Evolutionary conservation across 176 grass and related monocot genomes (phyloP).

Genomic region (Ensete glaucum): DNA sequence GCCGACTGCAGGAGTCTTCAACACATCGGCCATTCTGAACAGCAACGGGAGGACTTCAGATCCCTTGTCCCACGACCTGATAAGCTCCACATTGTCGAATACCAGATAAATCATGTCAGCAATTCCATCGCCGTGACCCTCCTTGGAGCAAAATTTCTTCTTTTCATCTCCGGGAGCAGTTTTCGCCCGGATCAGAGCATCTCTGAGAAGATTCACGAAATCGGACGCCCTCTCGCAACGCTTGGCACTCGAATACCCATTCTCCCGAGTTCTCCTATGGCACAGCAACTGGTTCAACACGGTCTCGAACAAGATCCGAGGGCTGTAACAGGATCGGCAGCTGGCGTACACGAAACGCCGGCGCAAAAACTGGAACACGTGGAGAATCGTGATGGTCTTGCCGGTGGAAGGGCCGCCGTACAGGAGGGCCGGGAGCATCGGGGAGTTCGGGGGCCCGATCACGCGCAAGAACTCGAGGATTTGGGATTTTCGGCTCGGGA

Average conservation of each 20-base stretch:
- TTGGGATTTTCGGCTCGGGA: conserved; percentile 45
- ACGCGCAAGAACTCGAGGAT: conserved; percentile 54
- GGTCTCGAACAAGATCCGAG: conserved; percentile 31
- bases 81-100: conserved; percentile 71
- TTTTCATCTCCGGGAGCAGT: not conserved
- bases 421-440: conserved; percentile 44
- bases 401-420: conserved; percentile 56
- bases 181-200: conserved; percentile 27
- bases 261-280: not conserved
- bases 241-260: conserved; percentile 30
- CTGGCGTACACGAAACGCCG: conserved; percentile 47
- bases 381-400: conserved; percentile 67
- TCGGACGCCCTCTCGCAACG: conserved; percentile 54
- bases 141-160: not conserved
- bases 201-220: conserved; percentile 54
- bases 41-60: conserved; percentile 39
- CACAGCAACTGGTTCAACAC: conserved; percentile 28
- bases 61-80: conserved; percentile 67
- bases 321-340: conserved; percentile 45
- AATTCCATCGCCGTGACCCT: conserved; percentile 4
- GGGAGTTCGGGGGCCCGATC: conserved; percentile 46
- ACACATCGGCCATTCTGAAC: conserved; percentile 52
- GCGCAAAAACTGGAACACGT: conserved; percentile 40
- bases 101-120: conserved; percentile 52
- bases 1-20: conserved; percentile 44